Conservation (phyloP, 106 monocot species). For the Allium cepa region DNA sequence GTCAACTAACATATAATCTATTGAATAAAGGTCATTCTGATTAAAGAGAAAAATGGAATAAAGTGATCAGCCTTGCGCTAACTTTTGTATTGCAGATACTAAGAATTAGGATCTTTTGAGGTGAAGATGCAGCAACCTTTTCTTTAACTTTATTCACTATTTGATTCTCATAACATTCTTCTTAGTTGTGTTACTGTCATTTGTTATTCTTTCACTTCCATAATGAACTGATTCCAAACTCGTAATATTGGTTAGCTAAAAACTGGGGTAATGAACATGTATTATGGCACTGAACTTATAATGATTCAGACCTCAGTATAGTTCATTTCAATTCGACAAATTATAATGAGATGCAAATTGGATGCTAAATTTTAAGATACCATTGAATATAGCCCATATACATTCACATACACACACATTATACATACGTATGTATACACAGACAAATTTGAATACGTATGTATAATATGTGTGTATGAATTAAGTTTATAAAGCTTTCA, state of each 20-base stretch:
- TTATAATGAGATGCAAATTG: no score
- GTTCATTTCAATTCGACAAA: no score
- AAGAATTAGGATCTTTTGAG: conserved; percentile 1
- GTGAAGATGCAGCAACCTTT: conserved; percentile 8
- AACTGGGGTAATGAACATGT: not conserved
- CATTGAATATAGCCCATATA: no score
- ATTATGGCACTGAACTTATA: no score
- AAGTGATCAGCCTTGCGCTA: not conserved
- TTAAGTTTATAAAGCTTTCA: no score
- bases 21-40: not conserved
- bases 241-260: not conserved
- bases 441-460: no score
- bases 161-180: not conserved
- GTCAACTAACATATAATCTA: conserved; percentile 7
- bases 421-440: no score
- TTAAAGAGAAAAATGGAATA: not conserved
- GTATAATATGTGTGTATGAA: no score
- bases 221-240: conserved; percentile 5
- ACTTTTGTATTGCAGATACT: not conserved
- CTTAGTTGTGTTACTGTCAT: not conserved
- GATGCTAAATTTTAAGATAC: no score
- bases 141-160: conserved; percentile 10
- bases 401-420: no score
- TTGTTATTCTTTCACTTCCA: not conserved
- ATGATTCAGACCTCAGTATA: no score